Evolutionary conservation across 2,329 filamentous ascomycete genomes (phyloP).

Genomic region (Arachnomyces sp.): DNA sequence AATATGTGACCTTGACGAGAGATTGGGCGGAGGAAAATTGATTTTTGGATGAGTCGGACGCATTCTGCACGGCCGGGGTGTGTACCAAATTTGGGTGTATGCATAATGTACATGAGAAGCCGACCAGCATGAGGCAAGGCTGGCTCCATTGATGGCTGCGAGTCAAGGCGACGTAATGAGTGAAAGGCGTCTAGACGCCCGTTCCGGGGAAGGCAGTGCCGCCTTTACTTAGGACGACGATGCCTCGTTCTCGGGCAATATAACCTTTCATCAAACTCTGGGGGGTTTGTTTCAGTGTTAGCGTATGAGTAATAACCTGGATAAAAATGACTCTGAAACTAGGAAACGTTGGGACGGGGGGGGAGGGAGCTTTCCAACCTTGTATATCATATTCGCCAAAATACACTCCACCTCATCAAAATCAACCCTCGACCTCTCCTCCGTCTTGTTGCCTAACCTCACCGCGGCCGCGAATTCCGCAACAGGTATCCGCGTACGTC

Average conservation of each 20-base stretch:
- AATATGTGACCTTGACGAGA: slow-evolving; percentile 1
- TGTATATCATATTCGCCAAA: slow-evolving; percentile 95
- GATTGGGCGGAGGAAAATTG: no score
- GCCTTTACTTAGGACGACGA: slow-evolving; percentile 85
- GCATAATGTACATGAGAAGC: no score
- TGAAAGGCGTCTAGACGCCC: slow-evolving; percentile 44
- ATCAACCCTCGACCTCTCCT: slow-evolving; percentile 55
- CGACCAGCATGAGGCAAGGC: not conserved
- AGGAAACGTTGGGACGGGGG: no score
- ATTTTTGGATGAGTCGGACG: no score
- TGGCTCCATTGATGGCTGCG: not conserved
- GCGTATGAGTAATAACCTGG: not conserved
- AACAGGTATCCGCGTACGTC: slow-evolving; percentile 68
- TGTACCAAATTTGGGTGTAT: no score
- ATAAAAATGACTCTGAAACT: slow-evolving; percentile 11
- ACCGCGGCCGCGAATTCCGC: slow-evolving; percentile 79
- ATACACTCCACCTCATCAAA: slow-evolving; percentile 92
- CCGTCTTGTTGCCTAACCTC: slow-evolving; percentile 55
- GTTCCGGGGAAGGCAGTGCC: slow-evolving; percentile 85
- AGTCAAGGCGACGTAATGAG: not conserved
- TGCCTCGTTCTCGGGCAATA: slow-evolving; percentile 81
- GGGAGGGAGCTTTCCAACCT: slow-evolving; percentile 51
- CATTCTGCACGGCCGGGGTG: no score
- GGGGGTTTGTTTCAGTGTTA: not conserved
- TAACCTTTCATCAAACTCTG: slow-evolving; percentile 97